Evolutionary conservation across 345 rosid genomes (phyloP).

Genomic region (Erysimum cheiranthoides): DNA sequence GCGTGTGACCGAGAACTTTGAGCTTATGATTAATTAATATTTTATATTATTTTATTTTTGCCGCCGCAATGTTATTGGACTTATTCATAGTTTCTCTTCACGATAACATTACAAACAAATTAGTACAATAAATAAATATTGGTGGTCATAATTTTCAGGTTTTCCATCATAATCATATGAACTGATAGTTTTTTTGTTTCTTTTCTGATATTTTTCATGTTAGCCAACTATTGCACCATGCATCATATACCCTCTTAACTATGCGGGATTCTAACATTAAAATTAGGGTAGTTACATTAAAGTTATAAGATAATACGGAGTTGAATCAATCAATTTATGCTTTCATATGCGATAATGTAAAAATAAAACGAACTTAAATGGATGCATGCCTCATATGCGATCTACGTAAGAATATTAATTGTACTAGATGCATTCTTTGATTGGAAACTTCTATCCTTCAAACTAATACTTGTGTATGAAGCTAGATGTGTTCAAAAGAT

Average conservation of each 20-base stretch:
- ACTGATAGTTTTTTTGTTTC: not conserved
- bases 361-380: not conserved
- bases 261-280: not conserved
- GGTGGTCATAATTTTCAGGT: slow-evolving; percentile 31
- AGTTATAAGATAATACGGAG: not conserved
- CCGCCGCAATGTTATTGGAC: slow-evolving; percentile 43
- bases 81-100: slow-evolving; percentile 16
- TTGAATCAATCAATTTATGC: not conserved
- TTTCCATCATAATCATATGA: slow-evolving; percentile 25
- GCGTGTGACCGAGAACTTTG: slow-evolving; percentile 45
- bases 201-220: not conserved
- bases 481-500: not conserved
- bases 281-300: not conserved
- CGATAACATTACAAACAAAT: not conserved
- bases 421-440: slow-evolving; percentile 7
- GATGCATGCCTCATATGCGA: not conserved
- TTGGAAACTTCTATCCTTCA: not conserved
- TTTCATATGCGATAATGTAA: not conserved
- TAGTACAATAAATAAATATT: slow-evolving; percentile 8
- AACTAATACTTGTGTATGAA: not conserved
- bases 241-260: slow-evolving; percentile 6
- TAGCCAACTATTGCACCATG: slow-evolving; percentile 25
- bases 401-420: not conserved
- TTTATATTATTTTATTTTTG: not conserved
- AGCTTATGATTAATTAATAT: slow-evolving; percentile 24